Evolutionary conservation across 2,329 filamentous ascomycete genomes (phyloP).

Genomic region (Cryoendolithus antarcticus): DNA sequence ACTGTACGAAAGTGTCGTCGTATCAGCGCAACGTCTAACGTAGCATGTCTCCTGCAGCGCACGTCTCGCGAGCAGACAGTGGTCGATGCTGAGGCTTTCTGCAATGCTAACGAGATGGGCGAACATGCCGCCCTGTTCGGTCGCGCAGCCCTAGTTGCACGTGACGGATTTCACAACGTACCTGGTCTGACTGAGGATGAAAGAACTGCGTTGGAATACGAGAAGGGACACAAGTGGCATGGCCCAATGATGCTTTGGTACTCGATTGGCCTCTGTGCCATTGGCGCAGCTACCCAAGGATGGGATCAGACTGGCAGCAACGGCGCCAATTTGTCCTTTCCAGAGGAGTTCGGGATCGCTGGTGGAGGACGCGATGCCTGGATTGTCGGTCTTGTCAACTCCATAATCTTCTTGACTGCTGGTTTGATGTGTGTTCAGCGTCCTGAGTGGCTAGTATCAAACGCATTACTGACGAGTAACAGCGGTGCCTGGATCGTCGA

Average conservation of each 20-base stretch:
- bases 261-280: slow-evolving; percentile 39
- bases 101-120: slow-evolving; percentile 22
- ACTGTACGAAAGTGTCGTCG: too few relatives aligned
- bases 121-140: slow-evolving; percentile 28
- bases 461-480: not conserved
- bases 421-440: slow-evolving; percentile 24
- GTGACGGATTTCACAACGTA: slow-evolving; percentile 49
- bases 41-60: slow-evolving; percentile 15
- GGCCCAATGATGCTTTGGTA: slow-evolving; percentile 51
- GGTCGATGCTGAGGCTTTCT: slow-evolving; percentile 22
- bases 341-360: slow-evolving; percentile 15
- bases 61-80: slow-evolving; percentile 21
- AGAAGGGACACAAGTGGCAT: slow-evolving; percentile 56
- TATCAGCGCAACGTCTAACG: too few relatives aligned
- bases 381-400: slow-evolving; percentile 35
- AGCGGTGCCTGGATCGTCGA: slow-evolving; percentile 41
- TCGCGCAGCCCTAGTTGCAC: slow-evolving; percentile 53
- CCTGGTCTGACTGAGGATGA: slow-evolving; percentile 49
- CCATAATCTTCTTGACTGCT: slow-evolving; percentile 39
- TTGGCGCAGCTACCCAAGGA: slow-evolving; percentile 21
- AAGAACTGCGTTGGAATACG: slow-evolving; percentile 46
- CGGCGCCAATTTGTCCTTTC: slow-evolving; percentile 19
- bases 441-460: too few relatives aligned
- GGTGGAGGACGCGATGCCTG: slow-evolving; percentile 7
- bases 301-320: slow-evolving; percentile 22